These are phyloP conservation scores for Barnettozyma salicaria DNA, from an alignment of 805 yeast genomes.

Conservation along the genomic window DNA sequence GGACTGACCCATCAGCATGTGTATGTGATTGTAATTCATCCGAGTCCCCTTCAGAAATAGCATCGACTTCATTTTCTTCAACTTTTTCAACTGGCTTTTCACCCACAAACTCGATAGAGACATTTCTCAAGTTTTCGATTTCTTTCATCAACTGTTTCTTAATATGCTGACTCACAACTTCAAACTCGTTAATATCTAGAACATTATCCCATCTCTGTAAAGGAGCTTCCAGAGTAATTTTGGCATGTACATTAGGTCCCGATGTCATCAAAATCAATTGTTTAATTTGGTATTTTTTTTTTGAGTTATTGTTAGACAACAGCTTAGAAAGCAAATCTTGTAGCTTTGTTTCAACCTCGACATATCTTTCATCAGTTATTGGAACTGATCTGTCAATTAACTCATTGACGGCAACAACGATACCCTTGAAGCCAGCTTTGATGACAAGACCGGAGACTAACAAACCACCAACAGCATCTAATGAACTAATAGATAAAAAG, in stretches of 20 bases:
- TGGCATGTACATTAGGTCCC: conserved; percentile 49
- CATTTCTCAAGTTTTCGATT: conserved; percentile 38
- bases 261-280: conserved; percentile 45
- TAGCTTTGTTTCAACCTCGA: conserved; percentile 35
- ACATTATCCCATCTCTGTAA: conserved; percentile 40
- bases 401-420: conserved; percentile 64
- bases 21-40: conserved; percentile 19
- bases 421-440: conserved; percentile 77
- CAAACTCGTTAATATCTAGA: conserved; percentile 36
- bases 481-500: conserved; percentile 68
- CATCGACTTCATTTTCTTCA: conserved; percentile 8
- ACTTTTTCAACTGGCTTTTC: conserved; percentile 27
- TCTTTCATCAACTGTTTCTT: conserved; percentile 31
- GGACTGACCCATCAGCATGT: conserved; percentile 25
- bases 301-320: conserved; percentile 37
- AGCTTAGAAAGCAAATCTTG: conserved; percentile 29
- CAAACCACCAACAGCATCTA: conserved; percentile 90
- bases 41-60: conserved; percentile 11
- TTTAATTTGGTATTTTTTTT: conserved; percentile 32
- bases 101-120: conserved; percentile 36
- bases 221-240: conserved; percentile 34
- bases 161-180: conserved; percentile 34
- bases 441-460: conserved; percentile 77
- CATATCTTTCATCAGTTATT: conserved; percentile 43
- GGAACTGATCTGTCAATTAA: conserved; percentile 68